Conservation (phyloP, 225 moss, liverwort and hornwort species). For the Pseudoscleropodium purum region DNA sequence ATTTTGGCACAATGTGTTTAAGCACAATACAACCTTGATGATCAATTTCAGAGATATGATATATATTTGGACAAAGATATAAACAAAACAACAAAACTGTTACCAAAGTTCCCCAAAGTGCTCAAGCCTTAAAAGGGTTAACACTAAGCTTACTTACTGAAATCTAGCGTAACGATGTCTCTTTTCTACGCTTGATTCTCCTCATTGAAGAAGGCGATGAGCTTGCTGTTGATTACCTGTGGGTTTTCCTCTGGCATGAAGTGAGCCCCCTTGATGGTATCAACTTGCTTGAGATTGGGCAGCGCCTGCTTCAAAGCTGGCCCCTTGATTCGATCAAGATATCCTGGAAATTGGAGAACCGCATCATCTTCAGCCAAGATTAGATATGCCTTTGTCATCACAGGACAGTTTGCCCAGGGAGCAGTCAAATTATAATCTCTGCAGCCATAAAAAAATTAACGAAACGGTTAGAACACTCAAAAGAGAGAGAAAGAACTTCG, state of each 20-base stretch:
- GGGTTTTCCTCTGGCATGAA: conserved; percentile 7
- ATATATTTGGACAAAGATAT: neutral
- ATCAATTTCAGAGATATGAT: too few species aligned
- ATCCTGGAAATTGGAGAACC: neutral
- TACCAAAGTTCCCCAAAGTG: neutral
- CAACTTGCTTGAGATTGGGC: conserved; percentile 4
- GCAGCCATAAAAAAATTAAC: neutral
- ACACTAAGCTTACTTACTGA: neutral
- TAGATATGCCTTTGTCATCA: neutral
- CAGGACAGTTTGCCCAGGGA: neutral
- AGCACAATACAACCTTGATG: too few species aligned
- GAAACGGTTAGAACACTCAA: neutral
- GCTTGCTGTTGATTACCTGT: neutral
- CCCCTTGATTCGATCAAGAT: neutral
- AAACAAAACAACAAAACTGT: neutral
- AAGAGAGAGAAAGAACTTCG: neutral
- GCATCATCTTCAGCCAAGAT: conserved; percentile 11
- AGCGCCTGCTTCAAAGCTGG: neutral
- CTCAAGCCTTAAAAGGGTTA: neutral
- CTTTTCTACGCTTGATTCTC: neutral
- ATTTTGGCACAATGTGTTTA: too few species aligned
- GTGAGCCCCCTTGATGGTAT: neutral
- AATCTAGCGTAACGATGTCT: neutral
- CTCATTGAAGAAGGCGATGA: conserved; percentile 1
- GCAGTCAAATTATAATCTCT: neutral